Base-by-base conservation (phyloP, 192 early-diverging fungal species). In the Backusella luteola region DNA sequence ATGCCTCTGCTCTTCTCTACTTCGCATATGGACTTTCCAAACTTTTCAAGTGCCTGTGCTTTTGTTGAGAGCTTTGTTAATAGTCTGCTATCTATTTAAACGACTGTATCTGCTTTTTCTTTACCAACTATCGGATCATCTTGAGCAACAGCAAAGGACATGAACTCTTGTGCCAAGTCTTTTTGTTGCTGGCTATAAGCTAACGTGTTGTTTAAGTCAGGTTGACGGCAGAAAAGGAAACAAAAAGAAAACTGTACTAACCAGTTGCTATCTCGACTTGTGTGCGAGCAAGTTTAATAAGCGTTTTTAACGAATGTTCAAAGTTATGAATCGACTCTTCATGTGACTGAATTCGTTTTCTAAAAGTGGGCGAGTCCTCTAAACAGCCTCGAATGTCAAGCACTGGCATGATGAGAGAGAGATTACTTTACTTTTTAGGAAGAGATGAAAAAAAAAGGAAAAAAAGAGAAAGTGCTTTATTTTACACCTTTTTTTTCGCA, bases 351-450 rank as follows among this genome's bases (percentile, higher is more conserved):
- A 90, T 79, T 32, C 85, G 85, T 63, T 84, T 87, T 71, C 89
- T 78, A 74, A 90, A 90, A 21, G 69, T 71, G 32, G 89, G 89
- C n/a, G 84, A 81, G 77, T 90, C 89, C 67, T 90, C 89, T 72
- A 85, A 79, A 80, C 89, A 90, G 36, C 80, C 82, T 66, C 83
- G 83, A 26, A 88, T 77, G 63, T 88, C 87, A 72, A 88, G 76
- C 26, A 84, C 78, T 67, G 85, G 84, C 87, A 88, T 88, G 35
- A 46, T 46, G 6, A 39, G 21, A 39, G n/a, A 39, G 21, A 36
- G 68, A 14, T 29, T 42, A 26, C 15, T 71, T 42, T 46, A 44
- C 21, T 46, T 17, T 46, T 8, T 71, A 17, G 29, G 32, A 71
- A 49, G 26, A 46, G 26, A 71, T 15, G n/a, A 71, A 32, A 32